These are phyloP conservation scores for Cladophialophora carrionii DNA, from an alignment of 2,329 filamentous ascomycete genomes.

Conservation along the genomic window DNA sequence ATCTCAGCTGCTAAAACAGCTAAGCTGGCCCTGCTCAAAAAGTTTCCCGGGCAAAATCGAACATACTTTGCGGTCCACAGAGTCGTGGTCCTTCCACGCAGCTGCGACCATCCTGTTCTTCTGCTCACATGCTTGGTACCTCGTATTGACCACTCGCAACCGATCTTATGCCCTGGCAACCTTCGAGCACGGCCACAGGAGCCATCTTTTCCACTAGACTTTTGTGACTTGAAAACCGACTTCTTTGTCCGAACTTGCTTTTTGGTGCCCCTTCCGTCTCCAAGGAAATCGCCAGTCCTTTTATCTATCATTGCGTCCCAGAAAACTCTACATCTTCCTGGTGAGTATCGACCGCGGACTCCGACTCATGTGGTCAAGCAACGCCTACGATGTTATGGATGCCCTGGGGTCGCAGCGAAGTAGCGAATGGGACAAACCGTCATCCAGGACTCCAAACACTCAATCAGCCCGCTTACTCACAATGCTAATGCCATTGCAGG, in stretches of 20 bases:
- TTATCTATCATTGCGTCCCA: background rate
- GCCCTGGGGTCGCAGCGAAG: background rate
- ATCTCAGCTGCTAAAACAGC: background rate
- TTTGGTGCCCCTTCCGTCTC: background rate
- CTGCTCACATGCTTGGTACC: slow-evolving; percentile 15
- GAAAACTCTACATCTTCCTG: background rate
- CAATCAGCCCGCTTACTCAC: background rate
- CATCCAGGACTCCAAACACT: background rate
- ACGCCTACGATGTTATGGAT: background rate
- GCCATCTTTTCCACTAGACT: slow-evolving; percentile 2
- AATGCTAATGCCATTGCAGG: background rate
- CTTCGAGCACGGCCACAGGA: slow-evolving; percentile 22
- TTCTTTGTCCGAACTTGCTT: background rate
- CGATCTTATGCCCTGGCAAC: slow-evolving; percentile 25
- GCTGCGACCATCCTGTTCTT: slow-evolving; percentile 20
- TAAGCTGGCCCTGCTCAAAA: background rate
- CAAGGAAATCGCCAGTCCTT: background rate
- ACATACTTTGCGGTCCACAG: slow-evolving; percentile 21
- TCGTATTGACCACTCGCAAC: slow-evolving; percentile 20
- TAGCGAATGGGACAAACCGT: background rate
- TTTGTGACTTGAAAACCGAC: background rate
- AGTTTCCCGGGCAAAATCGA: slow-evolving; percentile 16
- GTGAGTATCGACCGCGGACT: background rate
- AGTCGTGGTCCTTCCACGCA: slow-evolving; percentile 17
- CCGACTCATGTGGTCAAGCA: background rate